Evolutionary conservation across 2,329 filamentous ascomycete genomes (phyloP), one percentile per base, ranked within the genome.

Genomic region (Alternaria sp.): DNA sequence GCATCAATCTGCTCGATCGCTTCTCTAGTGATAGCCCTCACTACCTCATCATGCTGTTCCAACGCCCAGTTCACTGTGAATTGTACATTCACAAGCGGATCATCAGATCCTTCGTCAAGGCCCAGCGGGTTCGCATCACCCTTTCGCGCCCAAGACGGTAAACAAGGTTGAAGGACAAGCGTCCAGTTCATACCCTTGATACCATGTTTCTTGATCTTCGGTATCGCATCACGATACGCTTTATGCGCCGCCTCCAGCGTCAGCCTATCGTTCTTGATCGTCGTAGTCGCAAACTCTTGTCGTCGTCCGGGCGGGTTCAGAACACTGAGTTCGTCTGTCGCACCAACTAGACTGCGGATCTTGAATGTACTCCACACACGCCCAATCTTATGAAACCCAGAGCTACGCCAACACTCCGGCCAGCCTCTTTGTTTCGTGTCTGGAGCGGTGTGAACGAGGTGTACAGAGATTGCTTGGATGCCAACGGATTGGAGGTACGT

Each of bases 401-500:
- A 79, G 7, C n/a, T 72, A 11, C 63, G 66, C 76, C 76, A 81
- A 60, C 63, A 79, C 3, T 49, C 43, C 7, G 79, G 76, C 77
- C 75, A 81, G 9, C 28, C 41, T 61, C 70, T 67, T 0, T 66
- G 68, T n/a, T 63, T 58, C 18, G 66, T 65, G 23, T 68, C 55
- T 2, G 71, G 63, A 21, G 70, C 67, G 23, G 75, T 81, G 64
- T 89, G 81, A 46, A 86, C 70, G 2, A 85, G 60, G 15, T 81
- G 79, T 2, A 82, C 75, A 7, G 81, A 63, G 1, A 83, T 82
- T 23, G 84, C 81, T 69, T 87, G 15, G 81, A 83, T 3, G 15
- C 84, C 87, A 0, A 87, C 87, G 71, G 87, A 88, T 66, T 90
- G 87, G 3, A 83, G 78, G 73, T 89, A 88, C 71, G 88, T 80